A percentile compares a stretch with the other conserved stretches of the same genome.
These are phyloP conservation scores for Artemisia argyi DNA, from an alignment of 129 eudicot species.

Conservation along the genomic window DNA sequence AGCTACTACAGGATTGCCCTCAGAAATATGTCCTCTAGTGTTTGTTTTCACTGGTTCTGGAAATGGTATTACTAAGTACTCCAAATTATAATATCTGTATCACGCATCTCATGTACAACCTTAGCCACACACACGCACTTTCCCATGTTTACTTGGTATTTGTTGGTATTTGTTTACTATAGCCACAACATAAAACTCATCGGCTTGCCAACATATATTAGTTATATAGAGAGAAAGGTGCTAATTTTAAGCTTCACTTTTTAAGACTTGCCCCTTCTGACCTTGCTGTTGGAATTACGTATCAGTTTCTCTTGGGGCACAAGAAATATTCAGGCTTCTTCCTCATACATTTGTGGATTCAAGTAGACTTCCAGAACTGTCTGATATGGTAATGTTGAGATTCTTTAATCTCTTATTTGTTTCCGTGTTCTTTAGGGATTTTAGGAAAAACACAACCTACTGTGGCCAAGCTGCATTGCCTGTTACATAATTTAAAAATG, in stretches of 20 bases:
- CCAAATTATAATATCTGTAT: background rate
- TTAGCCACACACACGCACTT: background rate
- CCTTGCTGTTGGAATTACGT: background rate
- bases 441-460: background rate
- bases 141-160: background rate
- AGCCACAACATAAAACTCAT: background rate
- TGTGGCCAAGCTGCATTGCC: background rate
- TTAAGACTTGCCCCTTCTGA: too few relatives aligned
- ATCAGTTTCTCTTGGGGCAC: slow-evolving; percentile 89
- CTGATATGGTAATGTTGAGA: slow-evolving; percentile 49
- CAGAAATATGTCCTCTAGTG: slow-evolving; percentile 79
- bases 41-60: slow-evolving; percentile 96
- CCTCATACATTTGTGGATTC: slow-evolving; percentile 92
- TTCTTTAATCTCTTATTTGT: slow-evolving; percentile 15
- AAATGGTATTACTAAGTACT: slow-evolving; percentile 67
- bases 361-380: slow-evolving; percentile 71
- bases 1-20: slow-evolving; percentile 77
- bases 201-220: background rate
- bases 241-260: too few relatives aligned
- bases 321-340: slow-evolving; percentile 94
- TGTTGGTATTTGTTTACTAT: too few relatives aligned
- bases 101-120: background rate
- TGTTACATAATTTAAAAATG: background rate
- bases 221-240: too few relatives aligned
- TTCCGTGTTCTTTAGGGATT: background rate